These are phyloP conservation scores for Podospora pseudocomata DNA, from an alignment of 495 filamentous ascomycete genomes.

Conservation along the genomic window DNA sequence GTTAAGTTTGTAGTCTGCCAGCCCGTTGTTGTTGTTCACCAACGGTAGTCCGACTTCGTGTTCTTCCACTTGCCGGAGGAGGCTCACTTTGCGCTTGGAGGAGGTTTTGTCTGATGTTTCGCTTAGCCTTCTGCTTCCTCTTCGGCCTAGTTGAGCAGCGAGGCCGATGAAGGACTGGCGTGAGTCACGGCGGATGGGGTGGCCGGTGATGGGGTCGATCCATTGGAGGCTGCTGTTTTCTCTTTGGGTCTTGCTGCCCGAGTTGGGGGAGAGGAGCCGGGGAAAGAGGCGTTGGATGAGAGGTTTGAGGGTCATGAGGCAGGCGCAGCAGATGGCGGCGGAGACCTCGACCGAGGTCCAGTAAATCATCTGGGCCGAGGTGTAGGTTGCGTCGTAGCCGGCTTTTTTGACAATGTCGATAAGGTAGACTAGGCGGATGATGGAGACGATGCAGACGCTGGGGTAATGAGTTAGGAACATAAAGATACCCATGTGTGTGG, in stretches of 20 bases:
- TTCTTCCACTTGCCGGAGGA: slow-evolving; percentile 13
- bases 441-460: slow-evolving; percentile 32
- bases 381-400: slow-evolving; percentile 25
- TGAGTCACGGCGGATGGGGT: background rate
- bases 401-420: slow-evolving; percentile 15
- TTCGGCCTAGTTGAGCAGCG: background rate
- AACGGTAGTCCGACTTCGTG: background rate
- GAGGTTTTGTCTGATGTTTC: background rate
- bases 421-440: slow-evolving; percentile 25
- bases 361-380: slow-evolving; percentile 26
- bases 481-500: background rate
- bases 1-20: slow-evolving; percentile 1
- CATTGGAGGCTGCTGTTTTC: slow-evolving; percentile 17
- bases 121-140: background rate
- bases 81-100: slow-evolving; percentile 3
- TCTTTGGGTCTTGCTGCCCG: slow-evolving; percentile 2
- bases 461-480: background rate
- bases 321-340: slow-evolving; percentile 29
- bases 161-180: background rate
- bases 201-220: slow-evolving; percentile 23
- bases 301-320: slow-evolving; percentile 34
- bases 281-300: slow-evolving; percentile 28
- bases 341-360: slow-evolving; percentile 33
- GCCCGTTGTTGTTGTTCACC: background rate
- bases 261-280: slow-evolving; percentile 17